Base-by-base conservation (phyloP, 805 yeast genomes). In the Lachancea sp. region DNA sequence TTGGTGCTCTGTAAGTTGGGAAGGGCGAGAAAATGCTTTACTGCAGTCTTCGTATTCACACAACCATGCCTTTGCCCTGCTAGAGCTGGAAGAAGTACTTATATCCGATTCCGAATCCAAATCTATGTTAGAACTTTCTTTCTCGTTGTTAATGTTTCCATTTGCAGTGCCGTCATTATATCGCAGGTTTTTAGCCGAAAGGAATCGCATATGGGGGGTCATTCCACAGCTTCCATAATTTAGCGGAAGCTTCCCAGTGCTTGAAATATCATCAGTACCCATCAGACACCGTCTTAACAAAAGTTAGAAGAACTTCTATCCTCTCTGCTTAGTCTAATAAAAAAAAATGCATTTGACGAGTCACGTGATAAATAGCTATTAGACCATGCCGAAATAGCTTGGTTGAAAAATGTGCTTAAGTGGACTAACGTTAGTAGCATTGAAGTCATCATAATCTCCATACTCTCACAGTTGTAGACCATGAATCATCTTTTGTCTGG, bases 1-100 rank as follows among this genome's bases (percentile, higher is more conserved):
- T 45, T 73, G 70, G 54, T 92, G 98, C 52, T 86, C 96, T 25
- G 80, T 84, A 37, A 92, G 66, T 8, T 87, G 68, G 1, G 94
- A 80, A 0, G 97, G 97, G 36, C 90, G 70, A 5, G 83, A 67
- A 53, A 87, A 90, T 1, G 83, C 73, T 58, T 87, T 90, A 22
- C 64, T 73, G 54, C 97, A 92, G 2, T 74, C 80, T 5, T 68
- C 72, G 44, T 68, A 72, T 15, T 70, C 73, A 59, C 97, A 90
- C 9, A 59, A 53, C 55, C 82, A 81, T 18, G 61, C 68, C 53
- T 85, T 87, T 0, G 75, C 72, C 38, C 88, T 16, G 32, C 49
- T 46, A 3, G 45, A 29, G 16, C 36, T 24, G 5, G 46, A 39
- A 3, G 31, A 26, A 11, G 37, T 30, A 40, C 48, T 45, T 7